Evolutionary conservation across 306 rosid species (phyloP).

Genomic region (Elaeagnus macrophylla): DNA sequence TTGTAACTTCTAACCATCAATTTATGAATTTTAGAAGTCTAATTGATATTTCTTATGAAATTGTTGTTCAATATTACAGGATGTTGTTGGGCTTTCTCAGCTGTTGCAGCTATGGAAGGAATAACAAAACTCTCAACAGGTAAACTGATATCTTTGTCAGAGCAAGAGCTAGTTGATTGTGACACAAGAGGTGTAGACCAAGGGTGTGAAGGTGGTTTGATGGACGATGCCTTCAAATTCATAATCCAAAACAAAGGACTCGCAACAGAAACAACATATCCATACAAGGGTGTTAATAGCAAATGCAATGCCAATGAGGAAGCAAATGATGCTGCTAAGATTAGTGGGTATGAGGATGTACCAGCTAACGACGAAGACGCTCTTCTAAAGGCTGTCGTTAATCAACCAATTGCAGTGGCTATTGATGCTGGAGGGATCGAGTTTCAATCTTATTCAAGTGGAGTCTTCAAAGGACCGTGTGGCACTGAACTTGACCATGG

Average conservation of each 20-base stretch:
- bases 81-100: slow-evolving; percentile 5
- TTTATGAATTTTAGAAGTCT: not conserved
- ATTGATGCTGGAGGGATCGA: slow-evolving; percentile 30
- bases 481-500: slow-evolving; percentile 32
- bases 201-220: slow-evolving; percentile 30
- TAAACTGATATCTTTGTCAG: slow-evolving; percentile 19
- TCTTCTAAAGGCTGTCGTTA: slow-evolving; percentile 23
- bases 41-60: not conserved
- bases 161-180: slow-evolving; percentile 42
- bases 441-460: slow-evolving; percentile 30
- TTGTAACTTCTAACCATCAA: not conserved
- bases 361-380: slow-evolving; percentile 27
- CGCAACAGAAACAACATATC: slow-evolving; percentile 23
- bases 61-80: not conserved
- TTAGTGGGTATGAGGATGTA: slow-evolving; percentile 24
- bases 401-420: slow-evolving; percentile 31
- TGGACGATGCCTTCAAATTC: slow-evolving; percentile 38
- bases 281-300: slow-evolving; percentile 25
- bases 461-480: slow-evolving; percentile 31
- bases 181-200: slow-evolving; percentile 27
- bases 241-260: slow-evolving; percentile 28
- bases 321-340: slow-evolving; percentile 9
- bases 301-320: slow-evolving; percentile 16
- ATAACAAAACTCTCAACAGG: slow-evolving; percentile 14
- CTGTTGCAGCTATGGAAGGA: slow-evolving; percentile 39